Base-by-base conservation (phyloP, 1,284 basidiomycete species). In the Sporisorium sorghi region DNA sequence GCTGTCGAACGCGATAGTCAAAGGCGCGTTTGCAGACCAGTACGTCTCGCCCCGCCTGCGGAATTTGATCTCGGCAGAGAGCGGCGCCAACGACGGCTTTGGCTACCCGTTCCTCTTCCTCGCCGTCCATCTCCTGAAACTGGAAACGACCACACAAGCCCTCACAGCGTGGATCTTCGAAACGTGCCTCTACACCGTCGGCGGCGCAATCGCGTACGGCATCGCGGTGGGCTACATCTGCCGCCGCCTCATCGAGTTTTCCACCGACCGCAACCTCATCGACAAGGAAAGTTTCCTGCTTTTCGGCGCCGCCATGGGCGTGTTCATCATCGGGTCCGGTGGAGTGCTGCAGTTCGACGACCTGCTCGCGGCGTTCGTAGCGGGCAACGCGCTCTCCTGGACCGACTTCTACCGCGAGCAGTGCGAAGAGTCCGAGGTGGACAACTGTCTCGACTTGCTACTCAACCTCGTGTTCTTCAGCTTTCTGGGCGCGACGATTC, bases 381-480 rank as follows among this genome's bases (percentile, higher is more conserved):
- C 77, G 2, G 80, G 80, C 15, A 79, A 77, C 24, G 74, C 74
- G 2, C 62, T 81, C 1, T 79, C 76, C 0, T 80, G 77, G 76
- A 80, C 74, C 65, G 80, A 81, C 61, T 79, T 77, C 42, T 81
- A 81, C 61, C 73, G 80, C 39, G 64, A 71, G 19, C 78, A 81
- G 50, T 79, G 78, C 58, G 78, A 81, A 46, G 76, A 80, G 17
- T 76, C 77, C 47, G 80, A 81, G 44, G 68, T 81, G 26, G 73
- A 80, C 42, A 81, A 81, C 50, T 73, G 77, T 39, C 56, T 79
- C 52, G 80, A 80, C 35, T 57, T 81, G 21, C 44, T 81, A 0
- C 73, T 80, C 67, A 80, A 80, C 46, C 54, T 73, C 15, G 65
- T 77, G 70, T 86, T 86, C 72, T 87, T 86, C 72, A 82, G 79